Evolutionary conservation across 1,284 basidiomycete genomes (phyloP).

Genomic region (Sparassis latifolia): DNA sequence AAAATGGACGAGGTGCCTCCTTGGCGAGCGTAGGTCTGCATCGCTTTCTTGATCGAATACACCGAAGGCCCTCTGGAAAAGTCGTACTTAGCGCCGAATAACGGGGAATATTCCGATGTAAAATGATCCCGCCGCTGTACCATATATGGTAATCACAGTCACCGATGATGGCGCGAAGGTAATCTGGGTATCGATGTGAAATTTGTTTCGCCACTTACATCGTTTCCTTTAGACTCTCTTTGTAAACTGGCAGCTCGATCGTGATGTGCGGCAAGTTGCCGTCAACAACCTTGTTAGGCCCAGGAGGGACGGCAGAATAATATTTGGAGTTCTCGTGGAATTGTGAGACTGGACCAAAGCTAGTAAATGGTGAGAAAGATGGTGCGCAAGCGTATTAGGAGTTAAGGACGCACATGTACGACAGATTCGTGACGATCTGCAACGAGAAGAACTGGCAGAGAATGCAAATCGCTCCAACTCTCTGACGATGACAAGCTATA

Average conservation of each 20-base stretch:
- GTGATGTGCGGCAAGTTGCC: slow-evolving; percentile 64
- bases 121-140: too few species aligned
- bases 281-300: slow-evolving; percentile 57
- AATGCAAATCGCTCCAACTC: background rate
- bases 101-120: too few species aligned
- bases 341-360: slow-evolving; percentile 68
- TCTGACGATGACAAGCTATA: background rate
- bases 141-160: too few species aligned
- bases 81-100: background rate
- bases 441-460: slow-evolving; percentile 51
- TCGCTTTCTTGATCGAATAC: slow-evolving; percentile 76
- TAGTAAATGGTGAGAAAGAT: slow-evolving; percentile 19
- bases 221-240: slow-evolving; percentile 63
- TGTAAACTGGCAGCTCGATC: slow-evolving; percentile 77
- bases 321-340: slow-evolving; percentile 70
- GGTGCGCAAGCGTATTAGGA: background rate
- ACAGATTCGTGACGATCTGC: slow-evolving; percentile 54
- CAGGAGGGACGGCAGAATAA: slow-evolving; percentile 58
- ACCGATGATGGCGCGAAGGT: too few species aligned
- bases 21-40: slow-evolving; percentile 81
- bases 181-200: too few species aligned
- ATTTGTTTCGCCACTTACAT: slow-evolving; percentile 40
- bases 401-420: slow-evolving; percentile 36
- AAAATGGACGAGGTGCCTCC: slow-evolving; percentile 75
- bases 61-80: slow-evolving; percentile 60